Percentiles rank a stretch among this genome's conserved stretches.
phyloP scores from a whole-genome alignment of 2,329 filamentous ascomycete genomes.

The Onygena corvina region DNA sequence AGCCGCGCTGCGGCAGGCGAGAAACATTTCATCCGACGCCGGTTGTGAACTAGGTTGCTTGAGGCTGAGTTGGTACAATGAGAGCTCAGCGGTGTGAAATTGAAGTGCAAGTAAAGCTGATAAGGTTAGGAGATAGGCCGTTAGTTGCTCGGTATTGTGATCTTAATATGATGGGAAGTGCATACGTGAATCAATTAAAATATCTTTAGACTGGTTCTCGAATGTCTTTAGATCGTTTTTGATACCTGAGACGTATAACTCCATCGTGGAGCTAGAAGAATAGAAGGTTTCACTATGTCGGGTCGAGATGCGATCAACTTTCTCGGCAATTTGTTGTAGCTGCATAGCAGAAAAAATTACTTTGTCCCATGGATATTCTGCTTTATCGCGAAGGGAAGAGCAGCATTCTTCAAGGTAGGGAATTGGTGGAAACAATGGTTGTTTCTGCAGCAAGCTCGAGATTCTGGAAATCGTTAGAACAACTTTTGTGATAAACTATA shows the following conservation, averaged over 20 bases:
- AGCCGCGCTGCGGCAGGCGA: slow-evolving; percentile 13
- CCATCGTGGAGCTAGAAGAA: slow-evolving; percentile 19
- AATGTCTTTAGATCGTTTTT: slow-evolving; percentile 26
- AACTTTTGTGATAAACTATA: too few relatives aligned
- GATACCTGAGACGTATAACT: slow-evolving; percentile 23
- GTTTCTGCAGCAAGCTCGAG: slow-evolving; percentile 29
- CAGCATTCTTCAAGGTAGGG: slow-evolving; percentile 30
- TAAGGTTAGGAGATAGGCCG: not conserved
- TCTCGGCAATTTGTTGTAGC: slow-evolving; percentile 31
- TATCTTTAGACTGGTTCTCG: slow-evolving; percentile 20
- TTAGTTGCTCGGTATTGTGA: too few relatives aligned
- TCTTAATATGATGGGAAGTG: slow-evolving; percentile 8
- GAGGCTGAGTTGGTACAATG: slow-evolving; percentile 31
- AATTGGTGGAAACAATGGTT: slow-evolving; percentile 27
- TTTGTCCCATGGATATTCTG: slow-evolving; percentile 26
- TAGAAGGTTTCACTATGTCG: slow-evolving; percentile 14
- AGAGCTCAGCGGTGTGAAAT: slow-evolving; percentile 30
- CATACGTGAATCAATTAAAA: slow-evolving; percentile 24
- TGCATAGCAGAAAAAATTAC: slow-evolving; percentile 28
- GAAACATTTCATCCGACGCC: slow-evolving; percentile 10
- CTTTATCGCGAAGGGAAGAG: slow-evolving; percentile 23
- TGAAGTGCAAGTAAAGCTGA: slow-evolving; percentile 31
- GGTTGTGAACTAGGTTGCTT: slow-evolving; percentile 8
- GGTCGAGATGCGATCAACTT: slow-evolving; percentile 23
- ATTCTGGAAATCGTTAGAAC: slow-evolving; percentile 18